Evolutionary conservation across 1,139 yeast genomes (phyloP), one percentile per base, ranked within the genome.

Genomic region (Barnettozyma hawaiiensis): DNA sequence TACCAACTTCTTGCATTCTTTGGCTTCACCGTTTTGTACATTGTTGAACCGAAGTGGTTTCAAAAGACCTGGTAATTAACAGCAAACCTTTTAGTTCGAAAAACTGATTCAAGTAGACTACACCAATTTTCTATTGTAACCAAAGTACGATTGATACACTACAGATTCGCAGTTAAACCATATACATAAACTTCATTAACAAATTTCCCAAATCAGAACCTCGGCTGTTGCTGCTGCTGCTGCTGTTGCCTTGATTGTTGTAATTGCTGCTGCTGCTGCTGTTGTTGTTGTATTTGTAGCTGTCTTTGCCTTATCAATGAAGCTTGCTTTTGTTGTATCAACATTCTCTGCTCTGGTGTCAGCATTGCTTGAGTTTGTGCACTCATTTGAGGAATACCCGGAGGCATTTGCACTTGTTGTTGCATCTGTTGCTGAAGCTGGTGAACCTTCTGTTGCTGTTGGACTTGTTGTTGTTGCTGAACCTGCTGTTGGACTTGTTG

Each of bases 341-440:
- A 21, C 31, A 49, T 38, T 43, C 51, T 47, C 38, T 47, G 46
- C 47, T 66, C 60, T 51, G 69, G 70, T 57, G 67, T 56, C 41
- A 47, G 37, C 28, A 40, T 21, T 5, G 46, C 49, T 11, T 46
- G 48, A 40, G 19, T 39, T 41, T 27, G 49, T 38, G 37, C 14
- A n/a, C 20, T 34, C 28, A 34, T 34, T 12, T 34, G 37, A 8
- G 28, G 37, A 28, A 41, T 43, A 15, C 45, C 43, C 10, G 32
- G 39, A 5, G 46, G 37, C 12, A 39, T 42, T 10, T 40, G 35
- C 3, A 38, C 40, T 32, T 40, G 37, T 15, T 22, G 28, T 11
- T 34, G 31, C 7, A 40, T 29, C 11, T 35, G 40, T 19, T 38
- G 41, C 31, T 32, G 38, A 20, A 15, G 14, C n/a, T 38, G 36